Conservation (phyloP, 768 basidiomycete genomes). For the Clitopilus hobsonii region DNA sequence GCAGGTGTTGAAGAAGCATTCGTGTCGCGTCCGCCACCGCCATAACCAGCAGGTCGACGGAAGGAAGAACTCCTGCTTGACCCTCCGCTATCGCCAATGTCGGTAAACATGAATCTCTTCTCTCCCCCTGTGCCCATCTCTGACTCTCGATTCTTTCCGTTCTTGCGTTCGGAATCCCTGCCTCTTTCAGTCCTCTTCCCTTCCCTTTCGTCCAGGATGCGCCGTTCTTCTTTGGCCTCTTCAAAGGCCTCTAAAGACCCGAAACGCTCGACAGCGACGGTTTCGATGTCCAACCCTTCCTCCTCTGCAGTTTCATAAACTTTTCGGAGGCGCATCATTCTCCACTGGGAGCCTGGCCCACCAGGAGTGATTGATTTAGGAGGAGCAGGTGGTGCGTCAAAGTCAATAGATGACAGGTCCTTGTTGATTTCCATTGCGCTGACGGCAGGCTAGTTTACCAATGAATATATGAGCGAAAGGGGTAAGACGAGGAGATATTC, state of each 20-base stretch:
- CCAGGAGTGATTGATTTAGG: slow-evolving; percentile 65
- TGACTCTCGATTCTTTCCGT: slow-evolving; percentile 13
- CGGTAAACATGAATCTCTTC: slow-evolving; percentile 65
- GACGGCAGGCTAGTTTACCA: slow-evolving; percentile 44
- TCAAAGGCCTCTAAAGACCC: slow-evolving; percentile 81
- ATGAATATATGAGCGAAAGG: slow-evolving; percentile 10
- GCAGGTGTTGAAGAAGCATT: slow-evolving; percentile 61
- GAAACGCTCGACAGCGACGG: slow-evolving; percentile 86
- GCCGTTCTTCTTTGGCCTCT: slow-evolving; percentile 83
- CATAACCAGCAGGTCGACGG: slow-evolving; percentile 66
- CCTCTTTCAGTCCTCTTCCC: slow-evolving; percentile 41
- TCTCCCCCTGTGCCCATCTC: slow-evolving; percentile 39
- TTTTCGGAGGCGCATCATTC: slow-evolving; percentile 93
- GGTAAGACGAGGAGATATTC: not conserved
- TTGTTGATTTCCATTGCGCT: slow-evolving; percentile 61
- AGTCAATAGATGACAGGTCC: slow-evolving; percentile 43
- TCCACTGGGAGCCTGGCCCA: slow-evolving; percentile 92
- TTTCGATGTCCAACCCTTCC: slow-evolving; percentile 64
- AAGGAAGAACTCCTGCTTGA: slow-evolving; percentile 87
- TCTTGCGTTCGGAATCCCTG: slow-evolving; percentile 24
- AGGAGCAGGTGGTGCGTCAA: slow-evolving; percentile 34
- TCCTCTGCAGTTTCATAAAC: slow-evolving; percentile 91
- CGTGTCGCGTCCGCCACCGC: slow-evolving; percentile 21
- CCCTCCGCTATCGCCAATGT: slow-evolving; percentile 52
- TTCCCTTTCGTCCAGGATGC: slow-evolving; percentile 80